Evolutionary conservation across 1,284 basidiomycete species (phyloP), one percentile per base, ranked within the genome.

Genomic region (Moesziomyces aphidis): DNA sequence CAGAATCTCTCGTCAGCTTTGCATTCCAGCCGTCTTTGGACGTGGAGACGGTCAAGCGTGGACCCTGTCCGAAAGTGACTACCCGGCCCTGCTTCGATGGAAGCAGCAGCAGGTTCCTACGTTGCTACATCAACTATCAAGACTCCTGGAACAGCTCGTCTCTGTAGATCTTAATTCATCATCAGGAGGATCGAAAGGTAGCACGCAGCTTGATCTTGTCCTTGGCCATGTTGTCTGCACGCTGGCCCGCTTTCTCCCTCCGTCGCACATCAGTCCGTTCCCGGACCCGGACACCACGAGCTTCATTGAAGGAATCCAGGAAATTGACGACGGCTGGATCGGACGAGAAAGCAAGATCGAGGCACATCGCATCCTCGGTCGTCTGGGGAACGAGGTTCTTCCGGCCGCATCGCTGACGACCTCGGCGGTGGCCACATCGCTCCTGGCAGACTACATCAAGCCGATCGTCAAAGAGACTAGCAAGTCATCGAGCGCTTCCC

Each of bases 381-480:
- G 1, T n/a, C 23, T 55, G 22, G 11, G 13, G 23, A 9, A 22
- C 21, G 24, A 42, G 7, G 9, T 4, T 5, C 34, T 31, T 3
- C 26, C 50, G 3, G n/a, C 19, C 4, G 22, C 1, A 19, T 44
- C 4, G 24, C 31, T 13, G 5, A 23, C 17, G 4, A 4, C 57
- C 9, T 48, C 61, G 24, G 44, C 24, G 3, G n/a, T 67, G 9
- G 61, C 64, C 3, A 50, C 24, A 23, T 36, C 53, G 0, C 42
- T 73, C 3, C 70, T 73, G 10, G 23, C 26, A 8, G 58, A 73
- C 55, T 67, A 73, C 45, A 48, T 73, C 39, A 67, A 73, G 31
- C 70, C 70, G 2, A 63, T 73, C 51, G 55, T 73, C 39, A 50
- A 52, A 8, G 64, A 59, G 31, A 26, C 55, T 22, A 45, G 53